A percentile compares a stretch with the other conserved stretches of the same genome.
phyloP scores from a whole-genome alignment of 192 early-diverging fungal genomes.

The Coemansia sp. region DNA sequence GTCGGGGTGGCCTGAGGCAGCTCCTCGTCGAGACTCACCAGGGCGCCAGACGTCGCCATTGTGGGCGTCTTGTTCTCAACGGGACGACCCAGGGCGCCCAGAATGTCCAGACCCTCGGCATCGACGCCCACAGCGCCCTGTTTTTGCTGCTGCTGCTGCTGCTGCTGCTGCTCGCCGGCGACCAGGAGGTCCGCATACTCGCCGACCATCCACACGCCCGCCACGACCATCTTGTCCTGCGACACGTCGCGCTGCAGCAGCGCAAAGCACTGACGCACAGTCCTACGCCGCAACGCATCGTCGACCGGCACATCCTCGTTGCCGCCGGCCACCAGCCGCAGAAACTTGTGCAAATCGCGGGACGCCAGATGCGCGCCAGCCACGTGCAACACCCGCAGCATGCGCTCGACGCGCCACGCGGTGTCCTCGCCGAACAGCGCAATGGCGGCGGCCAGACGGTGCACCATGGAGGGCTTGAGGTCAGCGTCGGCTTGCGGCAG shows the following conservation, averaged over 20 bases:
- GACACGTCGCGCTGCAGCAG: slow-evolving; percentile 69
- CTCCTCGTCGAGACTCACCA: slow-evolving; percentile 23
- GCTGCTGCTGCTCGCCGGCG: background rate
- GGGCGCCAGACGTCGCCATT: background rate
- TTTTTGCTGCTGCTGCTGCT: too few species aligned
- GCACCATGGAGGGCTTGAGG: slow-evolving; percentile 86
- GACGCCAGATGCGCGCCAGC: slow-evolving; percentile 69
- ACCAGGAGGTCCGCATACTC: slow-evolving; percentile 95
- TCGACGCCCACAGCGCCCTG: slow-evolving; percentile 12
- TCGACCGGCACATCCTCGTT: slow-evolving; percentile 60
- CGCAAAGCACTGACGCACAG: slow-evolving; percentile 83
- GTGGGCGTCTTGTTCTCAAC: slow-evolving; percentile 4
- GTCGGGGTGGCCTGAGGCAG: slow-evolving; percentile 49
- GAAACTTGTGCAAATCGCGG: slow-evolving; percentile 81
- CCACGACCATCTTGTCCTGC: slow-evolving; percentile 86
- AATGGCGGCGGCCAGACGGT: slow-evolving; percentile 89
- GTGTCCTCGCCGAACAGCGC: slow-evolving; percentile 90
- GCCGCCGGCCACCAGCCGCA: slow-evolving; percentile 81
- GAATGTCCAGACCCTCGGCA: slow-evolving; percentile 41
- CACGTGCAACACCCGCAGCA: slow-evolving; percentile 81
- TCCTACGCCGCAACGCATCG: slow-evolving; percentile 77
- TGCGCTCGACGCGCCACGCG: slow-evolving; percentile 96
- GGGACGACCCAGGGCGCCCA: slow-evolving; percentile 41
- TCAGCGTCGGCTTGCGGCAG: slow-evolving; percentile 89
- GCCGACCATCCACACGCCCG: slow-evolving; percentile 91